These are phyloP conservation scores for Fonsecaea monophora DNA, from an alignment of 2,329 filamentous ascomycete species.

Conservation along the genomic window DNA sequence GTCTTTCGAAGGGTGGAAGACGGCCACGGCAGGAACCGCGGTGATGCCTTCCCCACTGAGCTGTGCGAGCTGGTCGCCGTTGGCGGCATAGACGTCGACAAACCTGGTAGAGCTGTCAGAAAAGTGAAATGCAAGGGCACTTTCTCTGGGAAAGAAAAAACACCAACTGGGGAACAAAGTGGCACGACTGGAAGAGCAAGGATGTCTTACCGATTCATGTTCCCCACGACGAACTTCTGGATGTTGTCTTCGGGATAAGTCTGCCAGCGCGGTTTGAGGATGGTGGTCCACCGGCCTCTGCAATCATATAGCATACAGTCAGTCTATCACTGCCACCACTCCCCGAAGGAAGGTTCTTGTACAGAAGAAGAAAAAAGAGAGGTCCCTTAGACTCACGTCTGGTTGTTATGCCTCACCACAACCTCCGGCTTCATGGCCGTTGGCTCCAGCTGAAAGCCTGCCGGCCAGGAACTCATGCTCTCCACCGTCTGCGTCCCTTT, in stretches of 20 bases:
- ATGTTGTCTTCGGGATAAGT: slow-evolving; percentile 75
- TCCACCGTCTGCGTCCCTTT: slow-evolving; percentile 48
- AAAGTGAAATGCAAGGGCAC: neutral
- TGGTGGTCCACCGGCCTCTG: slow-evolving; percentile 46
- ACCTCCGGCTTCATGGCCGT: slow-evolving; percentile 72
- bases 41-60: slow-evolving; percentile 89
- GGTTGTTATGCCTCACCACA: slow-evolving; percentile 85
- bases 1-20: slow-evolving; percentile 84
- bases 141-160: slow-evolving; percentile 4
- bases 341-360: neutral
- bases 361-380: slow-evolving; percentile 5
- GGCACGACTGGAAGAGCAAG: neutral
- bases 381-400: slow-evolving; percentile 81
- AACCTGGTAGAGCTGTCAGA: slow-evolving; percentile 60
- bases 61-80: slow-evolving; percentile 87
- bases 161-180: neutral
- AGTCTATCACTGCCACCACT: neutral
- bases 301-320: neutral
- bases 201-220: slow-evolving; percentile 76
- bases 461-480: slow-evolving; percentile 64
- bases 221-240: slow-evolving; percentile 89
- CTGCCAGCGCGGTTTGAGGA: slow-evolving; percentile 88
- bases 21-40: slow-evolving; percentile 89
- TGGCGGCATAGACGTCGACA: slow-evolving; percentile 83
- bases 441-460: slow-evolving; percentile 64